phyloP scores from a whole-genome alignment of 108 stramenopile species.

The Aurantiochytrium sp. region DNA sequence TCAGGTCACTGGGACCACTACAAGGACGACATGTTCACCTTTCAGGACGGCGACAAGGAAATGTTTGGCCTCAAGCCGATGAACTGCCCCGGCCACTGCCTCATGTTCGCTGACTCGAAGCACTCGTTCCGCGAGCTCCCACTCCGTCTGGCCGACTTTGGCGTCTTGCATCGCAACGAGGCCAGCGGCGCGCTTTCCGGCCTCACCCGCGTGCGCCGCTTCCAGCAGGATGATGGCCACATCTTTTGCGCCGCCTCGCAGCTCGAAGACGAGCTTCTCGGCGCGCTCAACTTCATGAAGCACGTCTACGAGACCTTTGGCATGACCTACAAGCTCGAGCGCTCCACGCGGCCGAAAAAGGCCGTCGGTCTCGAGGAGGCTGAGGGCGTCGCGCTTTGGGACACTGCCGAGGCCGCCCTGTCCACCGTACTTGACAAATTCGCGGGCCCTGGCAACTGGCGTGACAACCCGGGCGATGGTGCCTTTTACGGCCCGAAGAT shows the following conservation, averaged over 20 bases:
- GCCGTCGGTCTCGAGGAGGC: conserved; percentile 73
- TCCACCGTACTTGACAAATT: conserved; percentile 85
- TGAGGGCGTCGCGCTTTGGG: conserved; percentile 69
- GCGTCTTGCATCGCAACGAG: conserved; percentile 96
- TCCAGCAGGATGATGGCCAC: conserved; percentile 98
- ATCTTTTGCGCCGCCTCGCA: conserved; percentile 95
- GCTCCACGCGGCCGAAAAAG: conserved; percentile 94
- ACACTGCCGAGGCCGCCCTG: conserved; percentile 77
- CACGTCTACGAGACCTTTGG: conserved; percentile 91
- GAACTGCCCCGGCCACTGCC: conserved; percentile 99
- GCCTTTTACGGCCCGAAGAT: conserved; percentile 99
- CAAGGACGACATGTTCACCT: conserved; percentile 91
- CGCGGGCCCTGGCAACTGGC: conserved; percentile 85
- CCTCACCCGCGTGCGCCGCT: conserved; percentile 95
- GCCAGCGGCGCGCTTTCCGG: conserved; percentile 89
- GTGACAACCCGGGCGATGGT: conserved; percentile 93
- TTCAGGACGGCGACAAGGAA: conserved; percentile 81
- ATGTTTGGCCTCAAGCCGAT: conserved; percentile 95
- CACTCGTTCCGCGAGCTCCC: conserved; percentile 95
- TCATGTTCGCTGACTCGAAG: conserved; percentile 83
- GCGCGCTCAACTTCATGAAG: conserved; percentile 92
- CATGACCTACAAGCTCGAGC: conserved; percentile 96
- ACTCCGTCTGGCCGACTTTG: conserved; percentile 93
- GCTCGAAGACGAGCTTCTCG: conserved; percentile 73
- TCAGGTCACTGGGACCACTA: conserved; percentile 97